Conservation (phyloP, 192 early-diverging fungal species). For the Polychytrium aggregatum region DNA sequence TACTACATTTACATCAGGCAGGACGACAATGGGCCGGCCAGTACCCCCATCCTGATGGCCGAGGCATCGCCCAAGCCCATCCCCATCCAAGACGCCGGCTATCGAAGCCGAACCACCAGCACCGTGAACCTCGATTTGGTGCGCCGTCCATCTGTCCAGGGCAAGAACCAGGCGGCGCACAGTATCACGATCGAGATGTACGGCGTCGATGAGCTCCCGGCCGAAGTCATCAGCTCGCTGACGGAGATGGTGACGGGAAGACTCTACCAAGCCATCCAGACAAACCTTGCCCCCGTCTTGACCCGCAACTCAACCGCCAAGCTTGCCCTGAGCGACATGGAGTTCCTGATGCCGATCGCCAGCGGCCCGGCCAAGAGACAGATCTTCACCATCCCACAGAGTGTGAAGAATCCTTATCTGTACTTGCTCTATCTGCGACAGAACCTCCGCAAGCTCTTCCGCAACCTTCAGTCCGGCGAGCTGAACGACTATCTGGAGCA, state of each 20-base stretch:
- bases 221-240: slow-evolving; percentile 47
- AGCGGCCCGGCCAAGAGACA: slow-evolving; percentile 22
- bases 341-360: slow-evolving; percentile 63
- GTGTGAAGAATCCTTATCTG: slow-evolving; percentile 42
- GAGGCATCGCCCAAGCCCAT: no score
- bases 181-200: slow-evolving; percentile 58
- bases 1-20: slow-evolving; percentile 33
- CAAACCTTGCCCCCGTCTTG: slow-evolving; percentile 49
- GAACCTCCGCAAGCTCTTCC: no score
- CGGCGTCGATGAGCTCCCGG: slow-evolving; percentile 52
- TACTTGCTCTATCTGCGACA: slow-evolving; percentile 59
- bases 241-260: slow-evolving; percentile 51
- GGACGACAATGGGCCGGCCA: no score
- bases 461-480: no score
- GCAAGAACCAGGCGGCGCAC: no score
- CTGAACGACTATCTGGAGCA: no score
- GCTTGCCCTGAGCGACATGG: slow-evolving; percentile 58
- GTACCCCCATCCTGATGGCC: no score
- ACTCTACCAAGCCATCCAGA: slow-evolving; percentile 47
- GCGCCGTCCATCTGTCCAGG: no score
- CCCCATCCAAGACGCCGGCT: no score
- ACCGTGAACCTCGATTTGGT: no score
- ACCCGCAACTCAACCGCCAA: slow-evolving; percentile 56
- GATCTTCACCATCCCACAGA: slow-evolving; percentile 35
- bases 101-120: no score